Percentiles rank a stretch among this genome's conserved stretches.
Evolutionary conservation across 768 basidiomycete genomes (phyloP).

Genomic region (Grammothele lineata): DNA sequence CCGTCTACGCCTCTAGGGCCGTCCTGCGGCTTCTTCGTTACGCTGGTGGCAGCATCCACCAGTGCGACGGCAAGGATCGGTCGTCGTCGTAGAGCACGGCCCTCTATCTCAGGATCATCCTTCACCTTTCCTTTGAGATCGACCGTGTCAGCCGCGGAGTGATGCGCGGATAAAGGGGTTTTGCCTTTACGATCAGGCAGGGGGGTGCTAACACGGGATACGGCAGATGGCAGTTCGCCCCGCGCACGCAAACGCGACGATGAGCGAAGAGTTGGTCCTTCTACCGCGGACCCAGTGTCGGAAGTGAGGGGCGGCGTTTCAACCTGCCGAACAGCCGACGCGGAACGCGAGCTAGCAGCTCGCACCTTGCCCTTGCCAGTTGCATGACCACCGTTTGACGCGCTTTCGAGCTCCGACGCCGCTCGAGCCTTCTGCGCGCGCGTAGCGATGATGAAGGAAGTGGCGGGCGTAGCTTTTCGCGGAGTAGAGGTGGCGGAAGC

Average conservation of each 20-base stretch:
- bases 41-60: slow-evolving; percentile 5
- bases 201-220: slow-evolving; percentile 12
- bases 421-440: slow-evolving; percentile 48
- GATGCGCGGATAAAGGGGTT: slow-evolving; percentile 13
- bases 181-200: slow-evolving; percentile 17
- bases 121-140: slow-evolving; percentile 12
- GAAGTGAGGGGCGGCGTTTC: slow-evolving; percentile 47
- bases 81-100: slow-evolving; percentile 19
- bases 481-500: slow-evolving; percentile 9
- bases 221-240: slow-evolving; percentile 19
- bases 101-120: slow-evolving; percentile 20
- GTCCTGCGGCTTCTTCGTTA: slow-evolving; percentile 25
- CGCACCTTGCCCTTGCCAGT: slow-evolving; percentile 8
- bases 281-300: slow-evolving; percentile 34
- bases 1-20: slow-evolving; percentile 59
- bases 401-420: slow-evolving; percentile 22
- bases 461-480: slow-evolving; percentile 10
- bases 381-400: not conserved
- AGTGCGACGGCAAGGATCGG: slow-evolving; percentile 5
- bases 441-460: slow-evolving; percentile 51
- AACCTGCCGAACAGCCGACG: slow-evolving; percentile 30
- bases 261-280: slow-evolving; percentile 23
- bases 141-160: slow-evolving; percentile 7
- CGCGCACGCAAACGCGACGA: slow-evolving; percentile 21
- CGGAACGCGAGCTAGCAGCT: slow-evolving; percentile 11